Percentiles rank a stretch among this genome's conserved stretches.
Conservation (phyloP, 495 filamentous ascomycete species). For the Xylaria intraflava region DNA sequence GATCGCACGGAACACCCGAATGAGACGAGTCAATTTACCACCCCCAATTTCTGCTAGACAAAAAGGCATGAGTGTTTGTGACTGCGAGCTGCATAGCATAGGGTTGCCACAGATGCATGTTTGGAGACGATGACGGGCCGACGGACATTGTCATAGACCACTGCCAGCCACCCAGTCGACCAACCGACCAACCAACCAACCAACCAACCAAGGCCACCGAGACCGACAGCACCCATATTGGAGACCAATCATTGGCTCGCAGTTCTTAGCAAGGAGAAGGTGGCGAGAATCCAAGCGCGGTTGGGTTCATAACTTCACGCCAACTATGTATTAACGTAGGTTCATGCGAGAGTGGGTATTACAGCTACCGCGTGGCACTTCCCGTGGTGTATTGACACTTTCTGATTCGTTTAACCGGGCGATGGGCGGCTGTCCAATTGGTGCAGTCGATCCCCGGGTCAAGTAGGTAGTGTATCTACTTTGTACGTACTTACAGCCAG, state of each 20-base stretch:
- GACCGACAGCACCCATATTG: neutral
- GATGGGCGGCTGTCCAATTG: neutral
- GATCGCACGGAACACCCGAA: constrained; percentile 16
- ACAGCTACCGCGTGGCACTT: constrained; percentile 4
- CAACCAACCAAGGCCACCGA: constrained; percentile 3
- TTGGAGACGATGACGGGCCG: neutral
- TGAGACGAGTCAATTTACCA: neutral
- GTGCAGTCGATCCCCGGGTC: neutral
- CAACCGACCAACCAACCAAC: constrained; percentile 4
- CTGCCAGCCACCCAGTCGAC: too few relatives aligned
- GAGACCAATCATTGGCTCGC: constrained; percentile 1
- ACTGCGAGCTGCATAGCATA: neutral
- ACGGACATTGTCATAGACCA: too few relatives aligned
- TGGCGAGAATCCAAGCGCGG: neutral
- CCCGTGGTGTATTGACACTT: constrained; percentile 35
- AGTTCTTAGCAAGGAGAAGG: neutral
- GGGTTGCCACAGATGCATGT: neutral
- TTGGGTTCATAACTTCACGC: constrained; percentile 1
- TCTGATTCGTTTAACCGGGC: constrained; percentile 37
- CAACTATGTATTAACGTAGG: neutral
- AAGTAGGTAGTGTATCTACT: neutral
- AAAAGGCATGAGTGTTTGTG: neutral
- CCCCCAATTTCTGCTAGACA: neutral
- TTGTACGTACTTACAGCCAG: neutral
- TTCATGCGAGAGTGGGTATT: constrained; percentile 4